Conservation (phyloP, 2,329 filamentous ascomycete genomes). For the Dothideomycetes sp. region DNA sequence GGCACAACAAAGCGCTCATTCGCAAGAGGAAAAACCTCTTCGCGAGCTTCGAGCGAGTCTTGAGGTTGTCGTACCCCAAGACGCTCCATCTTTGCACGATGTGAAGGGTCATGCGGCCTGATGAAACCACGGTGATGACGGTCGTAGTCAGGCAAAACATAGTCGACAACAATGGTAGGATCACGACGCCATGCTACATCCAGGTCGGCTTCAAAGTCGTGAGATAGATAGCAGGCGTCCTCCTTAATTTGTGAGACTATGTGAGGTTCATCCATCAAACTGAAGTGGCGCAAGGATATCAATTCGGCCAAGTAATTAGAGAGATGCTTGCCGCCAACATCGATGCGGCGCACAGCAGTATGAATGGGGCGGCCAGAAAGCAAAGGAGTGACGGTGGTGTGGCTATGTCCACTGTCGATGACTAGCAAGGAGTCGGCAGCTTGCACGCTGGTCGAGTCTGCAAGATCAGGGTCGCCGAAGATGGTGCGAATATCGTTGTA, state of each 20-base stretch:
- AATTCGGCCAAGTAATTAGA: slow-evolving; percentile 89
- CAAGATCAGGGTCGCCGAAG: slow-evolving; percentile 44
- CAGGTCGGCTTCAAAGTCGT: slow-evolving; percentile 67
- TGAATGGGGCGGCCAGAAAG: slow-evolving; percentile 74
- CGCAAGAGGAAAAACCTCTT: slow-evolving; percentile 76
- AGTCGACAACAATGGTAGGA: slow-evolving; percentile 66
- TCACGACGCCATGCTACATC: slow-evolving; percentile 62
- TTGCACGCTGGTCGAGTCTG: slow-evolving; percentile 22
- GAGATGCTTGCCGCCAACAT: slow-evolving; percentile 84
- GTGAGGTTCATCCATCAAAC: slow-evolving; percentile 88
- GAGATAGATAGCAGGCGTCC: slow-evolving; percentile 70
- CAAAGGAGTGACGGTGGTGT: slow-evolving; percentile 82
- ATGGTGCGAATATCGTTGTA: slow-evolving; percentile 68
- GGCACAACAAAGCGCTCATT: slow-evolving; percentile 90
- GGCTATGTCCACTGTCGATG: slow-evolving; percentile 85
- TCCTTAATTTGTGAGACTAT: slow-evolving; percentile 97
- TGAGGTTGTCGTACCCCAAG: slow-evolving; percentile 32
- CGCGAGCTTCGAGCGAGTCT: slow-evolving; percentile 33
- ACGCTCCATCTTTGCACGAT: slow-evolving; percentile 45
- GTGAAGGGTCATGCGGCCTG: slow-evolving; percentile 64
- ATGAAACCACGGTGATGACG: slow-evolving; percentile 56
- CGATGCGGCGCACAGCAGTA: slow-evolving; percentile 70
- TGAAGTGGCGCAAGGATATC: slow-evolving; percentile 83
- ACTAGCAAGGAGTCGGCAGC: slow-evolving; percentile 63
- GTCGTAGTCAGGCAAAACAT: slow-evolving; percentile 77